Percentiles rank a stretch among this genome's conserved stretches.
Evolutionary conservation across 2,329 filamentous ascomycete genomes (phyloP).

Genomic region (Lecanicillium sp.): DNA sequence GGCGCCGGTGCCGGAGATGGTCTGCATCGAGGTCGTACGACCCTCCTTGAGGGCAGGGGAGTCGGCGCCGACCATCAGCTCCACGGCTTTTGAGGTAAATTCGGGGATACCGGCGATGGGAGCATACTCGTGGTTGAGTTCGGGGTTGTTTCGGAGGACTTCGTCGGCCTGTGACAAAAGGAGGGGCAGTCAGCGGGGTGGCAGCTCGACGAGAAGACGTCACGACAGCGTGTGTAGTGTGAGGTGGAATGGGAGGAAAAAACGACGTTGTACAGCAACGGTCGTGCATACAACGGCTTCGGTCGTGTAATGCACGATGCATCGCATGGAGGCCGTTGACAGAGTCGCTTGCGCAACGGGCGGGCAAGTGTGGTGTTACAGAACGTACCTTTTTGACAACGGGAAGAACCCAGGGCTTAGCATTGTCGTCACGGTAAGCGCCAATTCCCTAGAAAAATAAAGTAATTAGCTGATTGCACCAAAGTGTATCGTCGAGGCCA

Average conservation of each 20-base stretch:
- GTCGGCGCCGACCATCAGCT: conserved; percentile 74
- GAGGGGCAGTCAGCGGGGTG: conserved; percentile 7
- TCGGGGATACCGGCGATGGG: conserved; percentile 83
- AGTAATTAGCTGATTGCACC: not conserved
- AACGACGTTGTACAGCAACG: not conserved
- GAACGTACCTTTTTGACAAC: conserved; percentile 82
- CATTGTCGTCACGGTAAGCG: conserved; percentile 89
- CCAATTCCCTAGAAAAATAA: conserved; percentile 56
- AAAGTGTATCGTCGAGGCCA: no score
- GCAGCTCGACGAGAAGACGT: no score
- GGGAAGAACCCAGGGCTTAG: conserved; percentile 94
- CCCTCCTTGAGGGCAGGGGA: conserved; percentile 80
- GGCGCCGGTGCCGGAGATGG: conserved; percentile 94
- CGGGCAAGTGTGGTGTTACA: not conserved
- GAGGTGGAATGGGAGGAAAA: not conserved
- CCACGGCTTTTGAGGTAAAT: conserved; percentile 85
- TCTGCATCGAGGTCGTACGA: conserved; percentile 76
- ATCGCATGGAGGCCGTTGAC: not conserved
- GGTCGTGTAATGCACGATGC: not conserved
- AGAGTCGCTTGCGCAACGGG: not conserved
- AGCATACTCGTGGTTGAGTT: conserved; percentile 96
- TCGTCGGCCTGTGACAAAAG: conserved; percentile 78
- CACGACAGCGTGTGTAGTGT: conserved; percentile 13
- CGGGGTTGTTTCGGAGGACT: conserved; percentile 77
- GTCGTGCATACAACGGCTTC: no score